phyloP scores from a whole-genome alignment of 2,329 filamentous ascomycete species.

The Cladophialophora exuberans region DNA sequence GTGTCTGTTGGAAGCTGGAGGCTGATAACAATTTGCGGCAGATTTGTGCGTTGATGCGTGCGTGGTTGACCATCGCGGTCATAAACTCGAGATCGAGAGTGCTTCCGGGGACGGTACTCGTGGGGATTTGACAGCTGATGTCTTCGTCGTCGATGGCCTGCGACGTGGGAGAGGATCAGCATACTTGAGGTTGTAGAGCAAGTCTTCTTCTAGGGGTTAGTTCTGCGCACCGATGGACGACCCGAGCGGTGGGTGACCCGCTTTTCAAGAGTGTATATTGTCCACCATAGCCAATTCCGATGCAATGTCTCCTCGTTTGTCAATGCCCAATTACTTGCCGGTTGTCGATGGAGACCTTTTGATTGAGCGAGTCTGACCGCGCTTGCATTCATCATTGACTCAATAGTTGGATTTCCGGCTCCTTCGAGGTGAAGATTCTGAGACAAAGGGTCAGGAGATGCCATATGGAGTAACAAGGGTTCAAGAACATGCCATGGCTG shows the following conservation, averaged over 20 bases:
- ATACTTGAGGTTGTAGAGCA: no score
- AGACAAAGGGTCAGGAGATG: background rate
- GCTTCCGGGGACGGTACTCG: background rate
- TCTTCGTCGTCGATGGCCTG: conserved; percentile 9
- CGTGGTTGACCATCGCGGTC: background rate
- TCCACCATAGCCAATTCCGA: conserved; percentile 1
- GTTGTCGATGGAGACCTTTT: conserved; percentile 10
- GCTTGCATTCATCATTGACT: background rate
- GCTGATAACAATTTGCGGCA: background rate
- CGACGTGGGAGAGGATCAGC: background rate
- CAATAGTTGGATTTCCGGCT: background rate
- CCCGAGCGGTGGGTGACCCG: background rate
- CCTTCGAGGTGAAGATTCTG: background rate
- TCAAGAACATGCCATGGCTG: background rate
- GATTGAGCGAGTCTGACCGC: background rate
- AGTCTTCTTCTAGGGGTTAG: background rate
- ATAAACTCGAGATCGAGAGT: background rate
- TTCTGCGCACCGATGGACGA: conserved; percentile 5
- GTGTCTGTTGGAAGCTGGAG: background rate
- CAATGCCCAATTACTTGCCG: background rate
- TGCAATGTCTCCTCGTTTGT: background rate
- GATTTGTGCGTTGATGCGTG: background rate
- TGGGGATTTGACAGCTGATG: conserved; percentile 12
- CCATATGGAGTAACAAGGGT: no score
- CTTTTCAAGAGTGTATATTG: conserved; percentile 6